Evolutionary conservation across 2,329 filamentous ascomycete genomes (phyloP).

Genomic region (Aphanocladium album): DNA sequence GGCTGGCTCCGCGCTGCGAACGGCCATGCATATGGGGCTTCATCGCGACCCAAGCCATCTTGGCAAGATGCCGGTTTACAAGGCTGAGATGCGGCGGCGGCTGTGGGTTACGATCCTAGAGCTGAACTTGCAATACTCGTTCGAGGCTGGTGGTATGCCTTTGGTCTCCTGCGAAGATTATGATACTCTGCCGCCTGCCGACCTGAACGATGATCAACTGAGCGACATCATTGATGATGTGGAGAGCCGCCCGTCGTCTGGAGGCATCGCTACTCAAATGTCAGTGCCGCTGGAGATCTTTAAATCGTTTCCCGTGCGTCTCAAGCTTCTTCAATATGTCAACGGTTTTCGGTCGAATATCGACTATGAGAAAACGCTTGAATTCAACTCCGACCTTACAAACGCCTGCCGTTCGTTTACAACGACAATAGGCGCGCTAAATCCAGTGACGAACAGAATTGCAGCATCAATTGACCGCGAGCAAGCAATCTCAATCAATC

Average conservation of each 20-base stretch:
- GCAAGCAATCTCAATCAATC: conserved; percentile 19
- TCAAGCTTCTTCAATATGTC: conserved; percentile 39
- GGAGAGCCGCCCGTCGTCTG: conserved; percentile 14
- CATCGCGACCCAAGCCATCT: conserved; percentile 52
- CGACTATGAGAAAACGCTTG: conserved; percentile 44
- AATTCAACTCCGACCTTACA: conserved; percentile 40
- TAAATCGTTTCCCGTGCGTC: conserved; percentile 37
- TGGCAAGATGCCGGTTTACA: conserved; percentile 40
- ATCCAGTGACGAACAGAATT: conserved; percentile 22
- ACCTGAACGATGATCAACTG: conserved; percentile 49
- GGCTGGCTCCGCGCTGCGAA: conserved; percentile 45
- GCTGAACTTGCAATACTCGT: conserved; percentile 45
- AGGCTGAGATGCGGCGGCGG: conserved; percentile 48
- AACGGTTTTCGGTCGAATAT: conserved; percentile 41
- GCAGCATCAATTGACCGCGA: conserved; percentile 10
- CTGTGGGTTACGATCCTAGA: conserved; percentile 54
- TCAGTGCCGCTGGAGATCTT: conserved; percentile 44
- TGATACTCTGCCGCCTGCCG: conserved; percentile 45
- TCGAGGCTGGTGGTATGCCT: conserved; percentile 47
- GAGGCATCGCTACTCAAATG: conserved; percentile 38
- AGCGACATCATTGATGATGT: conserved; percentile 29
- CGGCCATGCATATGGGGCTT: conserved; percentile 53
- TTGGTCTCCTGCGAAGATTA: conserved; percentile 42
- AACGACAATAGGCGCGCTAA: conserved; percentile 30
- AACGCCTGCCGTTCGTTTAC: conserved; percentile 31